Evolutionary conservation across 2,329 filamentous ascomycete species (phyloP).

Genomic region (Pseudopithomyces maydicus): DNA sequence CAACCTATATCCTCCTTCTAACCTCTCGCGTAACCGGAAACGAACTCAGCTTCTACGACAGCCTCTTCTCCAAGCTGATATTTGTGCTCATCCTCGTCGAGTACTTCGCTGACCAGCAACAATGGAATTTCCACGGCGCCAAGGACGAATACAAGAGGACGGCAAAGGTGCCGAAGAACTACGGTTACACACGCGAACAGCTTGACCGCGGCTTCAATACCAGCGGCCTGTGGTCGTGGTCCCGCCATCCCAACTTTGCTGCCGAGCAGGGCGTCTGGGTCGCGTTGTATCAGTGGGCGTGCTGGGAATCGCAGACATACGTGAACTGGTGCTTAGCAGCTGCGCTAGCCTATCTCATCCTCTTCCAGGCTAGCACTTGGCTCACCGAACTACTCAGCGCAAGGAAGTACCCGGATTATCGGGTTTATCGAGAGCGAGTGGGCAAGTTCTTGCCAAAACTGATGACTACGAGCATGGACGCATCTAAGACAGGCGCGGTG

Average conservation of each 20-base stretch:
- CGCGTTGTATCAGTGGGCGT: conserved; percentile 84
- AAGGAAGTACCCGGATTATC: conserved; percentile 87
- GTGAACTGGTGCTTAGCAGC: conserved; percentile 82
- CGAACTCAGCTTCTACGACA: conserved; percentile 59
- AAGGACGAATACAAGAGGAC: conserved; percentile 77
- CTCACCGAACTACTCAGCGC: conserved; percentile 83
- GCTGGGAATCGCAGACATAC: conserved; percentile 70
- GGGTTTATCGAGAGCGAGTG: conserved; percentile 79
- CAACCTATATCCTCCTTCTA: conserved; percentile 83
- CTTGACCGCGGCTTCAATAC: conserved; percentile 90
- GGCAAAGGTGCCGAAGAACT: conserved; percentile 69
- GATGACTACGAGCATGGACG: conserved; percentile 37
- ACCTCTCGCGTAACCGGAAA: conserved; percentile 65
- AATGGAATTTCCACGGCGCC: conserved; percentile 86
- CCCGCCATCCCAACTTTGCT: conserved; percentile 92
- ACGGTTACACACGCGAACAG: conserved; percentile 70
- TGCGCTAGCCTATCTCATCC: conserved; percentile 68
- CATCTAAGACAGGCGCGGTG: conserved; percentile 15
- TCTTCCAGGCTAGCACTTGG: conserved; percentile 90
- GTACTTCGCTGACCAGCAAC: conserved; percentile 86
- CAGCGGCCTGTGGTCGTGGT: conserved; percentile 83
- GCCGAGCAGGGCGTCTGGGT: conserved; percentile 93
- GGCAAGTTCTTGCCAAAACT: conserved; percentile 78
- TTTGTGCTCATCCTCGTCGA: conserved; percentile 67
- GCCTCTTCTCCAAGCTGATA: conserved; percentile 60